phyloP scores from a whole-genome alignment of 345 rosid genomes.

The Hypericum androsaemum region DNA sequence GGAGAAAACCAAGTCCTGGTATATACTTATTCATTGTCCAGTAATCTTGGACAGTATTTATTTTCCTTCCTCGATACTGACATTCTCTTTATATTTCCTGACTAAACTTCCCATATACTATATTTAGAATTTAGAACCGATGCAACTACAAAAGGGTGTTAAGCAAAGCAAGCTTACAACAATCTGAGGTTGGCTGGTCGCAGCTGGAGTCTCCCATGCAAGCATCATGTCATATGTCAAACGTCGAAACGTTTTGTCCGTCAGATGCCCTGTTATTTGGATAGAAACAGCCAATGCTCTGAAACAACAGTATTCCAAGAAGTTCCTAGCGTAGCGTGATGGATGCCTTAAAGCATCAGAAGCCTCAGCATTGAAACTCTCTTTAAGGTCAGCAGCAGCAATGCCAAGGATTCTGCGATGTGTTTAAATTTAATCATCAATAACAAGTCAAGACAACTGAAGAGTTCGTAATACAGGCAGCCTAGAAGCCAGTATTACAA shows the following conservation, averaged over 20 bases:
- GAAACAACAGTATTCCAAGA: conserved; percentile 89
- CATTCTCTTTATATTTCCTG: too few species aligned
- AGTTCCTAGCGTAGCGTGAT: conserved; percentile 66
- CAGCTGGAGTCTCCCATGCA: conserved; percentile 84
- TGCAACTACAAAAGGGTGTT: too few species aligned
- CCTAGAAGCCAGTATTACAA: too few species aligned
- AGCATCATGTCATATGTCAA: conserved; percentile 89
- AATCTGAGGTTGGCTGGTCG: conserved; percentile 47
- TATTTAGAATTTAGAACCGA: too few species aligned
- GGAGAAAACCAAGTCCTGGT: too few species aligned
- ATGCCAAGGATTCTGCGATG: conserved; percentile 61
- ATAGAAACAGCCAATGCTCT: conserved; percentile 65
- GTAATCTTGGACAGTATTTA: too few species aligned
- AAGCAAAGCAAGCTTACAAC: conserved; percentile 32
- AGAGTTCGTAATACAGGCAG: not conserved
- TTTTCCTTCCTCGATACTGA: too few species aligned
- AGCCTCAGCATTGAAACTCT: conserved; percentile 69
- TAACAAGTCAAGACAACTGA: too few species aligned
- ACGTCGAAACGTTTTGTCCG: conserved; percentile 72
- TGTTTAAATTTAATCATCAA: too few species aligned
- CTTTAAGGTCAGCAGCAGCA: conserved; percentile 52
- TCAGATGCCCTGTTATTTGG: conserved; percentile 58
- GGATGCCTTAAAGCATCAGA: conserved; percentile 68
- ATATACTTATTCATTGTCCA: too few species aligned
- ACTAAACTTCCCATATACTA: too few species aligned